A percentile compares a stretch with the other conserved stretches of the same genome.
phyloP scores from a whole-genome alignment of 495 filamentous ascomycete species.

The Xylaria nigripes region DNA sequence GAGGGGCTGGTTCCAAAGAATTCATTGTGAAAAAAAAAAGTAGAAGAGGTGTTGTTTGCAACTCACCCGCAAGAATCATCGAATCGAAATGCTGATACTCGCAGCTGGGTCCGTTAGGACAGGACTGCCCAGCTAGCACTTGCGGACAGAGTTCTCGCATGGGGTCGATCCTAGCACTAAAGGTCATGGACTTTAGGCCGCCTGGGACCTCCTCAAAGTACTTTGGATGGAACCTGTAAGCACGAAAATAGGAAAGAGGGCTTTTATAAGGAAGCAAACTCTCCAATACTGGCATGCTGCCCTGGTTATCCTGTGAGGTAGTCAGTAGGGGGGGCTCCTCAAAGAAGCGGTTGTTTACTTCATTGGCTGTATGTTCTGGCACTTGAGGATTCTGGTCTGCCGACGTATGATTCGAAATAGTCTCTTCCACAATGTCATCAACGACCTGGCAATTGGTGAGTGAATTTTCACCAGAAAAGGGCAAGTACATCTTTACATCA shows the following conservation, averaged over 20 bases:
- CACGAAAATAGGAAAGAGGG: conserved; percentile 71
- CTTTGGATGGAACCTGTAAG: conserved; percentile 79
- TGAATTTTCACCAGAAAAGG: not conserved
- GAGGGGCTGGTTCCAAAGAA: conserved; percentile 22
- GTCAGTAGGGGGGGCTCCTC: conserved; percentile 27
- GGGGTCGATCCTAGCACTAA: conserved; percentile 78
- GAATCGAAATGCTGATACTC: conserved; percentile 72
- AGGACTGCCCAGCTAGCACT: conserved; percentile 65
- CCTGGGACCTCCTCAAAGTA: conserved; percentile 59
- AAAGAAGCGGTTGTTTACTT: conserved; percentile 26
- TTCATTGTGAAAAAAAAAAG: not conserved
- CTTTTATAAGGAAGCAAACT: conserved; percentile 66
- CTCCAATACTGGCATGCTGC: conserved; percentile 12
- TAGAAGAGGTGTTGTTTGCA: not conserved
- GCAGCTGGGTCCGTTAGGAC: conserved; percentile 61
- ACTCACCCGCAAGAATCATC: conserved; percentile 78
- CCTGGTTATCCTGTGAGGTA: conserved; percentile 17
- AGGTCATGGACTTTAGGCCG: conserved; percentile 84
- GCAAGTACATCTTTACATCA: not conserved
- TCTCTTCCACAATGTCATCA: conserved; percentile 11
- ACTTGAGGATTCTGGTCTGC: conserved; percentile 1
- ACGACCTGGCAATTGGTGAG: conserved; percentile 2
- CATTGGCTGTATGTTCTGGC: conserved; percentile 12
- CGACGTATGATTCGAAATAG: not conserved
- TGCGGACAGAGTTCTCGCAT: conserved; percentile 62